Evolutionary conservation across 2,329 filamentous ascomycete species (phyloP).

Genomic region (Arthroderma uncinatum): DNA sequence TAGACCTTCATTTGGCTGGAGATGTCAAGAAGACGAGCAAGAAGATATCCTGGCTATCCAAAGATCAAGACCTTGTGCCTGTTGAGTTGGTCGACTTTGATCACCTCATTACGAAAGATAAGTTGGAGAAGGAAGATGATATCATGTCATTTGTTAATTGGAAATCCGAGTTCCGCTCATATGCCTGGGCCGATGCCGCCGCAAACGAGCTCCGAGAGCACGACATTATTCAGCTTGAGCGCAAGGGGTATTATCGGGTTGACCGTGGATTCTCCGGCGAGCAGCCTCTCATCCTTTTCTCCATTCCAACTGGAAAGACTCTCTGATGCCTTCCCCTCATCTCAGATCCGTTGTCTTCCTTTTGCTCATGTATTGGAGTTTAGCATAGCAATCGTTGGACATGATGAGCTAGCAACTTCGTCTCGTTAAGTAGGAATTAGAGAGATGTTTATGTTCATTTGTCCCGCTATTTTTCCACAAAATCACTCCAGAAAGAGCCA

Average conservation of each 20-base stretch:
- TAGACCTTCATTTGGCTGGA: constrained; percentile 71
- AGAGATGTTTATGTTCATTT: too few relatives aligned
- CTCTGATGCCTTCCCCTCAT: constrained; percentile 6
- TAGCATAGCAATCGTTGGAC: too few relatives aligned
- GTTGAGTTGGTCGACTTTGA: constrained; percentile 76
- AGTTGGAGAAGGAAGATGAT: constrained; percentile 68
- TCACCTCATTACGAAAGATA: constrained; percentile 77
- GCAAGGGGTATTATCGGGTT: constrained; percentile 54
- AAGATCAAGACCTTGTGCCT: constrained; percentile 57
- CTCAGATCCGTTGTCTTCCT: too few relatives aligned
- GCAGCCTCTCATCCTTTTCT: constrained; percentile 46
- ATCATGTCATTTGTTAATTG: constrained; percentile 68
- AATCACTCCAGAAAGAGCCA: too few relatives aligned
- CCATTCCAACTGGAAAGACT: constrained; percentile 49
- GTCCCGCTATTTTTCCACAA: too few relatives aligned
- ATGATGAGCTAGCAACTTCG: too few relatives aligned
- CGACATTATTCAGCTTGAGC: constrained; percentile 80
- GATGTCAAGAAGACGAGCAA: constrained; percentile 83
- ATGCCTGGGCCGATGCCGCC: constrained; percentile 64
- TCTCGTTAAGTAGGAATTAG: too few relatives aligned
- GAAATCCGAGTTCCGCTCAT: constrained; percentile 56
- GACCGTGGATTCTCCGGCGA: constrained; percentile 37
- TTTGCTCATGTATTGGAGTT: too few relatives aligned
- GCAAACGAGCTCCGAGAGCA: constrained; percentile 62
- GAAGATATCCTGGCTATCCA: constrained; percentile 80